Evolutionary conservation across 768 basidiomycete genomes (phyloP), one percentile per base, ranked within the genome.

Genomic region (Pleurotus salmoneostramineus): DNA sequence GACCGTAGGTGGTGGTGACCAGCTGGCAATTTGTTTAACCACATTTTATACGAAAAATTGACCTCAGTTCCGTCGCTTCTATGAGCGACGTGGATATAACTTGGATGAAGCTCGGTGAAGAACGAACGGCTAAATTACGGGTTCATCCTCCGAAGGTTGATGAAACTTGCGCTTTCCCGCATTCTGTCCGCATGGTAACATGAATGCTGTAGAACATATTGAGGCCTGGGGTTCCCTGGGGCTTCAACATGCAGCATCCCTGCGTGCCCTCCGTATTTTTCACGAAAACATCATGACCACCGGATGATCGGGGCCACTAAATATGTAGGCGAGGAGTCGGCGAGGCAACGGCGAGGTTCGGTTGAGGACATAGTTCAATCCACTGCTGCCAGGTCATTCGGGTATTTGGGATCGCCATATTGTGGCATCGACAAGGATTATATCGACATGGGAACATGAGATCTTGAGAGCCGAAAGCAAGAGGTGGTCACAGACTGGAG

Each of bases 61-160:
- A 6, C 17, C 17, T 17, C 12, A 45, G 44, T 17, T 45, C 15
- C 44, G 17, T 6, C 15, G 44, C 12, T n/a, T 11, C 15, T 1
- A 45, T n/a, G 37, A 40, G n/a, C n/a, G 21, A 40, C n/a, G 37
- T 45, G 52, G 52, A 55, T 55, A 55, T 55, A 55, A 5, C 10
- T 15, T 55, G 52, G 52, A 40, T 42, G 52, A 55, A 55, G 40
- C 37, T 55, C 52, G 52, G 52, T 17, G 21, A 31, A 8, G 40
- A 12, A 7, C 11, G 11, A 55, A n/a, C 52, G 52, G 52, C 15
- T 17, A 43, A 55, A 42, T 55, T 55, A 31, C 52, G 52, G 52
- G 33, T 17, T 8, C 27, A 40, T 10, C 36, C 3, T 55, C 37
- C 15, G 40, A 49, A 49, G 48, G 21, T 31, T 12, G 48, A 6